Conservation (phyloP, 352 stramenopile genomes). For the Aphanomyces cochlioides region DNA sequence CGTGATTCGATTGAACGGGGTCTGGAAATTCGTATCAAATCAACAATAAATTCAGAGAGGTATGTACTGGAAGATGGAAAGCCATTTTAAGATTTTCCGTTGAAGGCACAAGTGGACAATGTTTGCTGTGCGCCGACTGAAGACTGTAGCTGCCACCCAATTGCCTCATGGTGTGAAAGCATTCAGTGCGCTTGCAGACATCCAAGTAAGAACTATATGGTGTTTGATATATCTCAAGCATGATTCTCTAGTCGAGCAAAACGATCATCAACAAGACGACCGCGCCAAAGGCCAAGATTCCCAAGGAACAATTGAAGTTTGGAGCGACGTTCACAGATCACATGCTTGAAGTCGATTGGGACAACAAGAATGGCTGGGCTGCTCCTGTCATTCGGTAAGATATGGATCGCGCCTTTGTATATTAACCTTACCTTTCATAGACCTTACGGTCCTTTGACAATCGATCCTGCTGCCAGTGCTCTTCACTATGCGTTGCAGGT, state of each 20-base stretch:
- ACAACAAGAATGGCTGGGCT: conserved; percentile 77
- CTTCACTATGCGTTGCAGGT: conserved; percentile 94
- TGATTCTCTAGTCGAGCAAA: conserved; percentile 34
- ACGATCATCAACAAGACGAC: conserved; percentile 48
- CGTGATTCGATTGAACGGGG: too few species aligned
- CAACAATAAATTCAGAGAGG: conserved; percentile 1
- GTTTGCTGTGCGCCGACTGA: conserved; percentile 24
- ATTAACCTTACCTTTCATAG: conserved; percentile 30
- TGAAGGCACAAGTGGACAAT: neutral
- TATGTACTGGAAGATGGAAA: neutral
- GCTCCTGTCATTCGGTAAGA: conserved; percentile 78
- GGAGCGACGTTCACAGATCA: conserved; percentile 95
- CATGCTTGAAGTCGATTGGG: conserved; percentile 95
- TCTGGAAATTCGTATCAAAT: too few species aligned
- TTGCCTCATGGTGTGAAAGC: conserved; percentile 5
- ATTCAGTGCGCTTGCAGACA: conserved; percentile 17
- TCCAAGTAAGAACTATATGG: conserved; percentile 12
- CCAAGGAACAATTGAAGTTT: conserved; percentile 90
- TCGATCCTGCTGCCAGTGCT: conserved; percentile 88
- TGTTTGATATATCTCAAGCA: neutral
- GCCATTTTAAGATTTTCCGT: conserved; percentile 19
- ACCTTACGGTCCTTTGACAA: conserved; percentile 86
- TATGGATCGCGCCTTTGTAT: neutral
- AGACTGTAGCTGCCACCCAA: neutral
- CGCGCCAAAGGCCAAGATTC: conserved; percentile 48